These are phyloP conservation scores for Helichrysum umbraculigerum DNA, from an alignment of 129 eudicot species.

Conservation along the genomic window DNA sequence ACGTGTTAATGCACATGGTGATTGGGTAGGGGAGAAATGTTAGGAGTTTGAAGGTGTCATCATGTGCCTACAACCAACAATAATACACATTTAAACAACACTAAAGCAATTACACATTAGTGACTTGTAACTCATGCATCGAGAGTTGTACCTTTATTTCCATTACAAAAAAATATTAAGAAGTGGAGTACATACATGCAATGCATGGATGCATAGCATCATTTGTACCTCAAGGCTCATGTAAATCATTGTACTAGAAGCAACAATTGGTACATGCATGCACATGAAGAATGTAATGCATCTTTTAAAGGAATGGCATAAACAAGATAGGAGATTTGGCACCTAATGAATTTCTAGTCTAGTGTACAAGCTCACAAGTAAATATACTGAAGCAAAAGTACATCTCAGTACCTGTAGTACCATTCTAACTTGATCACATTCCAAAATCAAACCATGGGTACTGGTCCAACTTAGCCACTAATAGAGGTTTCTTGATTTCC, in stretches of 20 bases:
- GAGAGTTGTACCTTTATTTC: neutral
- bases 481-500: slow-evolving; percentile 16
- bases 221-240: slow-evolving; percentile 18
- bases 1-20: slow-evolving; percentile 46
- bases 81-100: slow-evolving; percentile 30
- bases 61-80: slow-evolving; percentile 38
- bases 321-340: slow-evolving; percentile 39
- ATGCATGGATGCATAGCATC: slow-evolving; percentile 17
- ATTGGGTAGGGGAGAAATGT: slow-evolving; percentile 38
- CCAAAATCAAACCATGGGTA: slow-evolving; percentile 16
- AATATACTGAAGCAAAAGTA: slow-evolving; percentile 35
- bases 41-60: slow-evolving; percentile 37
- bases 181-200: neutral
- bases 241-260: slow-evolving; percentile 29
- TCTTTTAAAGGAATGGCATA: slow-evolving; percentile 31
- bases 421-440: slow-evolving; percentile 15
- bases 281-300: slow-evolving; percentile 36
- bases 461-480: slow-evolving; percentile 30
- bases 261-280: slow-evolving; percentile 29
- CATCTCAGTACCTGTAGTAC: slow-evolving; percentile 24
- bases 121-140: slow-evolving; percentile 26
- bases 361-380: slow-evolving; percentile 33
- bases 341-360: slow-evolving; percentile 42
- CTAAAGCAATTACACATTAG: slow-evolving; percentile 6
- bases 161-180: neutral